Evolutionary conservation across 129 eudicot species (phyloP), one percentile per base, ranked within the genome.

Genomic region (Saussurea involucrata): DNA sequence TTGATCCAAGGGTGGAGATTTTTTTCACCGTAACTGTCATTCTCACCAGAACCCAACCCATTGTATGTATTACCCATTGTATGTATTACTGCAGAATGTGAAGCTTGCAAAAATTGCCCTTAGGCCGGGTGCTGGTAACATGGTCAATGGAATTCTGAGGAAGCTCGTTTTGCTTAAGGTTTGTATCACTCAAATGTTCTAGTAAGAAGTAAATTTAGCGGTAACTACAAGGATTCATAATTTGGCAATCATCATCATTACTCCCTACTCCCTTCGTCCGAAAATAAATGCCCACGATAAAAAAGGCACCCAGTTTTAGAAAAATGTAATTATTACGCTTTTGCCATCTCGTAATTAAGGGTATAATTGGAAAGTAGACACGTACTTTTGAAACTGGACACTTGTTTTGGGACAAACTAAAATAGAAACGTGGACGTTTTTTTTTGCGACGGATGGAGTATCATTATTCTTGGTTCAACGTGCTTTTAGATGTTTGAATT

Each of bases 101-200:
- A 86, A 85, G 84, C 98, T 93, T 74, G 98, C 98, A 68, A 93
- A 93, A 80, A 76, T 77, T 83, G 90, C 98, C 34, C 93, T 93
- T 49, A 90, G 98, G 83, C 95, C 94, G 24, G 98, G 98, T 74
- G 98, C 98, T 74, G 98, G 98, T 73, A 93, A 90, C 87, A 90
- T 93, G 98, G 98, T 93, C 70, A 93, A 93, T 81, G 98, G 92
- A 44, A 85, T 93, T 78, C 83, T 93, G 36, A 86, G 98, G 88
- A 93, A 93, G 92, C 89, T 93, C 18, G 89, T 86, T 64, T 70
- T 72, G 49, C 97, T 90, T 55, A 93, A 93, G 92, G 98, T 90
- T 69, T 81, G 31, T 61, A 40, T 58, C 58, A 24, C 22, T 78
- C 42, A 77, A 15, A 58, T 58, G 22, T 57, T 60, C 3, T 24